A percentile compares a stretch with the other conserved stretches of the same genome.
Conservation (phyloP, 139 green algal genomes). For the Closterium sp. region DNA sequence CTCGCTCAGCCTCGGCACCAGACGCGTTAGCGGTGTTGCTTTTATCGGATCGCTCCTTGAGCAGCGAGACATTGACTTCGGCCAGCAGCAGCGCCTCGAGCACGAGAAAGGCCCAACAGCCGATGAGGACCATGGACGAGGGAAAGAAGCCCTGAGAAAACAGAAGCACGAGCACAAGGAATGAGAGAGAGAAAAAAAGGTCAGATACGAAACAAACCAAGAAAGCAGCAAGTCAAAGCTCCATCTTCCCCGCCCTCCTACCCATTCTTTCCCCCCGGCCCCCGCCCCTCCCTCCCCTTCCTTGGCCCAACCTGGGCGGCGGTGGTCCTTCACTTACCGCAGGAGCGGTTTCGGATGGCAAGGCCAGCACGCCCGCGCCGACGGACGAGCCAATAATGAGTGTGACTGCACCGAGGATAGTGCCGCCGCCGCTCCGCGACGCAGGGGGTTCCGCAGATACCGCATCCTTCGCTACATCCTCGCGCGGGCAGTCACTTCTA, state of each 20-base stretch:
- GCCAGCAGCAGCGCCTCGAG: constrained; percentile 67
- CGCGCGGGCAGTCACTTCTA: neutral
- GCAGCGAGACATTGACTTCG: constrained; percentile 66
- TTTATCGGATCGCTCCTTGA: constrained; percentile 4
- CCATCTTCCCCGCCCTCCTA: no score
- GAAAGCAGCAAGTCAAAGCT: no score
- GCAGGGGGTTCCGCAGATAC: no score
- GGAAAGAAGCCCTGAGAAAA: constrained; percentile 56
- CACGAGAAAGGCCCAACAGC: constrained; percentile 62
- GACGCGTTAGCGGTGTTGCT: constrained; percentile 37
- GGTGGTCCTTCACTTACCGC: constrained; percentile 40
- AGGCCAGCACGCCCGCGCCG: constrained; percentile 68
- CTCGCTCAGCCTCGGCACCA: constrained; percentile 21
- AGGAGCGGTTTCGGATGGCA: constrained; percentile 54
- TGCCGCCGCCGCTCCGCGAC: constrained; percentile 1
- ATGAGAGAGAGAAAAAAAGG: neutral
- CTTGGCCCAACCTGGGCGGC: neutral
- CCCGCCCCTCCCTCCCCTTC: neutral
- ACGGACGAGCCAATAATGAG: constrained; percentile 69
- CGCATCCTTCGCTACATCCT: neutral
- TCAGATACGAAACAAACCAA: no score
- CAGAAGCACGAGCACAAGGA: neutral
- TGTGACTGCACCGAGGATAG: constrained; percentile 59
- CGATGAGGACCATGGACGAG: constrained; percentile 36
- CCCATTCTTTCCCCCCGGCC: no score